Conservation (phyloP, 371 early-diverging fungal species). For the Zancudomyces culisetae region DNA sequence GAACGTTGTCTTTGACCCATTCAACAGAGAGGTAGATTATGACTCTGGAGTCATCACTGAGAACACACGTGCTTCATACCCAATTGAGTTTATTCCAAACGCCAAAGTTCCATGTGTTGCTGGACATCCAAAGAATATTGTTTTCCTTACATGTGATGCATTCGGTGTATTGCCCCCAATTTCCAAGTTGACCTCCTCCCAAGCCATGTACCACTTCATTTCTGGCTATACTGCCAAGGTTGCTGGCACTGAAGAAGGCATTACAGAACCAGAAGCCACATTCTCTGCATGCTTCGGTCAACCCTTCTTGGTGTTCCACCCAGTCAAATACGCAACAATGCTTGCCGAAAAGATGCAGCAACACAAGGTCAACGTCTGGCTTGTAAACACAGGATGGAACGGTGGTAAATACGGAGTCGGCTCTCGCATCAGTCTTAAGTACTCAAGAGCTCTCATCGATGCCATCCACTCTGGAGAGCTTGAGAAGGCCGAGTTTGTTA, state of each 20-base stretch:
- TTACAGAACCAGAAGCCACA: conserved; percentile 81
- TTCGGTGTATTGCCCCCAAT: conserved; percentile 95
- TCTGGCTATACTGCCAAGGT: conserved; percentile 82
- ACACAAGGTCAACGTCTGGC: conserved; percentile 81
- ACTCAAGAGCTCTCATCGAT: conserved; percentile 92
- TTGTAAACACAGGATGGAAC: conserved; percentile 97
- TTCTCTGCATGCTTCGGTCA: conserved; percentile 94
- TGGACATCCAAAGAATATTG: conserved; percentile 87
- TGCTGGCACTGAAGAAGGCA: conserved; percentile 93
- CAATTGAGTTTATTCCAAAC: conserved; percentile 90
- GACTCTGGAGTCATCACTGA: conserved; percentile 67
- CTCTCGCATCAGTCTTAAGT: conserved; percentile 84
- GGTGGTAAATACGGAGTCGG: conserved; percentile 82
- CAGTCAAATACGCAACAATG: conserved; percentile 91
- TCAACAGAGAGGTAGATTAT: conserved; percentile 75
- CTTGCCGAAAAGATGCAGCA: conserved; percentile 81
- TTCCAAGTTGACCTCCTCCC: conserved; percentile 69
- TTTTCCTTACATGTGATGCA: conserved; percentile 93
- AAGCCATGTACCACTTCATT: conserved; percentile 97
- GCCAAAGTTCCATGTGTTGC: conserved; percentile 88
- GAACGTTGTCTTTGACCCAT: conserved; percentile 75
- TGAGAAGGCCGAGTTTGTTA: conserved; percentile 55
- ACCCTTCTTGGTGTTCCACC: conserved; percentile 94
- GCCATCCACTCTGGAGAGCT: conserved; percentile 86
- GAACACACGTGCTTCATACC: conserved; percentile 96